These are phyloP conservation scores for Pyronema omphalodes DNA, from an alignment of 495 filamentous ascomycete genomes.

Conservation along the genomic window DNA sequence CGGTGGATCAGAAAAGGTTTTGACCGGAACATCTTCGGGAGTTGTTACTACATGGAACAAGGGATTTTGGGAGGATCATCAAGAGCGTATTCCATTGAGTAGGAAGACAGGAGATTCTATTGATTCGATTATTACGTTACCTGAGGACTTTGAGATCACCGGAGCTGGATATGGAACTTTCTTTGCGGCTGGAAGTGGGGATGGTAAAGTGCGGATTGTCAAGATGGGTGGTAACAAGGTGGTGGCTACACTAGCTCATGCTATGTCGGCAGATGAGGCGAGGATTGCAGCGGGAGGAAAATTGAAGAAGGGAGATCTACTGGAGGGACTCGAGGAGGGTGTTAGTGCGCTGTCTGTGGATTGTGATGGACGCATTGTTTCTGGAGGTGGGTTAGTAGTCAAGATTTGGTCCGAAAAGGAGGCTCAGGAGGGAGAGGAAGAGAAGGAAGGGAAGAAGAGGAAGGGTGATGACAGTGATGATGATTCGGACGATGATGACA, in stretches of 20 bases:
- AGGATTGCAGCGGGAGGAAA: background rate
- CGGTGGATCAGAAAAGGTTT: constrained; percentile 52
- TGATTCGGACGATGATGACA: constrained; percentile 1
- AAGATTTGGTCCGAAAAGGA: constrained; percentile 15
- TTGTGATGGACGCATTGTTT: constrained; percentile 13
- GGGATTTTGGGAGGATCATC: constrained; percentile 85
- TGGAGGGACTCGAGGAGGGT: constrained; percentile 9
- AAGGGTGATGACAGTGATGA: constrained; percentile 8
- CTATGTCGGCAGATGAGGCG: constrained; percentile 14
- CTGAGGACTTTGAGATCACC: constrained; percentile 8
- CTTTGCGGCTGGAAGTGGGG: constrained; percentile 15
- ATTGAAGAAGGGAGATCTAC: constrained; percentile 4
- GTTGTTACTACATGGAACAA: constrained; percentile 83
- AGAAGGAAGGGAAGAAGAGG: constrained; percentile 6
- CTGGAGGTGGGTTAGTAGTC: constrained; percentile 11
- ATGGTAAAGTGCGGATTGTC: constrained; percentile 19
- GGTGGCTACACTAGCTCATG: constrained; percentile 16
- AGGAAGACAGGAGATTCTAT: constrained; percentile 18
- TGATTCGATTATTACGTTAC: constrained; percentile 14
- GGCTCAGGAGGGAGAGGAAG: constrained; percentile 3
- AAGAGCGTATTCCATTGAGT: constrained; percentile 57
- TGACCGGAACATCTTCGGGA: constrained; percentile 62
- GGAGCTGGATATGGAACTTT: constrained; percentile 8
- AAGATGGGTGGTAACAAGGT: constrained; percentile 18
- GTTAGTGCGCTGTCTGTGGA: constrained; percentile 18